A percentile compares a stretch with the other conserved stretches of the same genome.
Evolutionary conservation across 2,329 filamentous ascomycete genomes (phyloP).

Genomic region (Neopestalotiopsis rosae): DNA sequence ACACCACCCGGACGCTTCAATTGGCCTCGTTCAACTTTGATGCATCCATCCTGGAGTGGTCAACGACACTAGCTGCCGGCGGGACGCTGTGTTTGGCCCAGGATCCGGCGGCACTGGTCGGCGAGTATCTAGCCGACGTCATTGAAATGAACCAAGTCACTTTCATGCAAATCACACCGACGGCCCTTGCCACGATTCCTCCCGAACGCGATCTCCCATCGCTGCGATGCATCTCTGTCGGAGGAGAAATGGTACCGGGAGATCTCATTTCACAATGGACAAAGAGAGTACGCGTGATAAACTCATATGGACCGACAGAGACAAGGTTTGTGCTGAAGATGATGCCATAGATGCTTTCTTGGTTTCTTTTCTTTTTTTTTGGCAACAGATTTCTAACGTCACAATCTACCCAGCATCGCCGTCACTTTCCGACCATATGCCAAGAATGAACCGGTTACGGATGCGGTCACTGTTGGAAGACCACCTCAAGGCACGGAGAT

Average conservation of each 20-base stretch:
- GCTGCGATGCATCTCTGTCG: neutral
- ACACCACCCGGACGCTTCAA: neutral
- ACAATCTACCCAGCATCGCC: neutral
- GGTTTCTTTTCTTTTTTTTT: too few species aligned
- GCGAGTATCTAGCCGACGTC: constrained; percentile 1
- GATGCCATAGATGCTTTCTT: neutral
- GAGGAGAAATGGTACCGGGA: neutral
- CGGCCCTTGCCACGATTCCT: neutral
- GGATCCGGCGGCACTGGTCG: neutral
- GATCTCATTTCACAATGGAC: neutral
- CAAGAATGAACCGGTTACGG: neutral
- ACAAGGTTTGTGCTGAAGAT: neutral
- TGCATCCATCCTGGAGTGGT: neutral
- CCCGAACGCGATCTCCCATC: neutral
- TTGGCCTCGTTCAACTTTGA: neutral
- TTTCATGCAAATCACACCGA: neutral
- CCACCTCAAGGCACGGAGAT: neutral
- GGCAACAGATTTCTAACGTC: neutral
- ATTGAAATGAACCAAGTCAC: neutral
- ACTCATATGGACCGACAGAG: constrained; percentile 1
- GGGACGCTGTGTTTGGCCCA: neutral
- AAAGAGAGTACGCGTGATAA: neutral
- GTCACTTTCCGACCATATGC: neutral
- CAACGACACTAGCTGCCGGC: neutral
- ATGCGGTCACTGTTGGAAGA: neutral